Conservation (phyloP, 257 asterid genomes). For the Solanum pinnatisectum region DNA sequence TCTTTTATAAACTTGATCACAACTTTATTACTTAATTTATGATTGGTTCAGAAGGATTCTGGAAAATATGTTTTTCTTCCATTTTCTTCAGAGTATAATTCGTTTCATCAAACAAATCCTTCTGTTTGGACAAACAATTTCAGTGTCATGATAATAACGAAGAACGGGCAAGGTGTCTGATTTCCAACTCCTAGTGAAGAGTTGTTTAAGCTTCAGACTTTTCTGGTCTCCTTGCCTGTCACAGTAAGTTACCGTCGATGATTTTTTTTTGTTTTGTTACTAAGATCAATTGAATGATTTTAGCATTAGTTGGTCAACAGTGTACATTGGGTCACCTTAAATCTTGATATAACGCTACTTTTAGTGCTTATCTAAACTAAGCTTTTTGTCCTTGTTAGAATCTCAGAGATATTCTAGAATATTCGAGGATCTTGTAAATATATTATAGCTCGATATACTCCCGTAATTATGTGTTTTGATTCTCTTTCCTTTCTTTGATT, state of each 20-base stretch:
- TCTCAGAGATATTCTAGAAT: neutral
- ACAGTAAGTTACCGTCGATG: neutral
- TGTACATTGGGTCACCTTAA: neutral
- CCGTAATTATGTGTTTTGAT: neutral
- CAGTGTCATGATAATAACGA: neutral
- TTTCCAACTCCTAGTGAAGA: neutral
- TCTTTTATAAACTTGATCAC: neutral
- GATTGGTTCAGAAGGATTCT: neutral
- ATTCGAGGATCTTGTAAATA: neutral
- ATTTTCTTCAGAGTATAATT: neutral
- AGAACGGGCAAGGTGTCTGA: neutral
- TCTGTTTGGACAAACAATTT: neutral
- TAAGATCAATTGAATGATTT: neutral
- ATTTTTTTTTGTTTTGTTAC: neutral
- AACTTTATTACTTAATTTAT: neutral
- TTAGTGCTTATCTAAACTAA: neutral
- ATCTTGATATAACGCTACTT: neutral
- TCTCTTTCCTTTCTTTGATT: neutral
- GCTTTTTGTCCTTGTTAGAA: neutral
- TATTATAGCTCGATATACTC: neutral
- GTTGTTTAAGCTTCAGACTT: neutral
- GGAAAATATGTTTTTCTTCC: neutral
- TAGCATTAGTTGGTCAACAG: neutral
- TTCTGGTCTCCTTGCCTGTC: neutral
- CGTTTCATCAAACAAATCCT: neutral